phyloP scores from a whole-genome alignment of 75 land plant species.

The Pseudotsuga menziesii region DNA sequence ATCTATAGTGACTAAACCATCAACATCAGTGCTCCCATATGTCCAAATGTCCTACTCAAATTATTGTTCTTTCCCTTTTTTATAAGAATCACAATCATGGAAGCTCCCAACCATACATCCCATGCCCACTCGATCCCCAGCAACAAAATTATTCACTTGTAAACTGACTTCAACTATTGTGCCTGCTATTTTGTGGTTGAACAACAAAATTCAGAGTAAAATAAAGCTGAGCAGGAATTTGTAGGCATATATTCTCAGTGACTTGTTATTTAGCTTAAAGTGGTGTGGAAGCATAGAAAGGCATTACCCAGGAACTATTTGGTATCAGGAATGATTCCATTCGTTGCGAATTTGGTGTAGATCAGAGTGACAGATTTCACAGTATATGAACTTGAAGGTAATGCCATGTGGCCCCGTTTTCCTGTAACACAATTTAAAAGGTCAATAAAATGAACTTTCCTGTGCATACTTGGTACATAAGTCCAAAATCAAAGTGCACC shows the following conservation, averaged over 20 bases:
- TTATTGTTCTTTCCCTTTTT: slow-evolving; percentile 44
- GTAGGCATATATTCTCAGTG: too few relatives aligned
- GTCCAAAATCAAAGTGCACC: too few relatives aligned
- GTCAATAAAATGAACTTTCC: neutral
- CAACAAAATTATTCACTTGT: slow-evolving; percentile 45
- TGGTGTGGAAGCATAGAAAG: too few relatives aligned
- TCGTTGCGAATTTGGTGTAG: slow-evolving; percentile 41
- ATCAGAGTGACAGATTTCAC: slow-evolving; percentile 55
- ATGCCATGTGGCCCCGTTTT: slow-evolving; percentile 31
- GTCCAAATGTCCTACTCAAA: slow-evolving; percentile 37
- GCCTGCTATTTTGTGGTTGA: slow-evolving; percentile 73
- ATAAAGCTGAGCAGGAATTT: too few relatives aligned
- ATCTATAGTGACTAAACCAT: too few relatives aligned
- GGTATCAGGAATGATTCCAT: slow-evolving; percentile 28
- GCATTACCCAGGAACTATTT: slow-evolving; percentile 48
- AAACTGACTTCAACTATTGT: slow-evolving; percentile 56
- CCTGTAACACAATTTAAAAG: slow-evolving; percentile 5
- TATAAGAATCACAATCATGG: slow-evolving; percentile 43
- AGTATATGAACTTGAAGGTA: slow-evolving; percentile 26
- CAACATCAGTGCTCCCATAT: slow-evolving; percentile 36
- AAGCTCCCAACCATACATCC: slow-evolving; percentile 69
- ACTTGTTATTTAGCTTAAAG: too few relatives aligned
- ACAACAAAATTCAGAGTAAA: neutral
- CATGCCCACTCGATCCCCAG: slow-evolving; percentile 50
- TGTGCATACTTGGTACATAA: too few relatives aligned